phyloP scores from a whole-genome alignment of 805 yeast species.

The Martiniozyma abietophila region DNA sequence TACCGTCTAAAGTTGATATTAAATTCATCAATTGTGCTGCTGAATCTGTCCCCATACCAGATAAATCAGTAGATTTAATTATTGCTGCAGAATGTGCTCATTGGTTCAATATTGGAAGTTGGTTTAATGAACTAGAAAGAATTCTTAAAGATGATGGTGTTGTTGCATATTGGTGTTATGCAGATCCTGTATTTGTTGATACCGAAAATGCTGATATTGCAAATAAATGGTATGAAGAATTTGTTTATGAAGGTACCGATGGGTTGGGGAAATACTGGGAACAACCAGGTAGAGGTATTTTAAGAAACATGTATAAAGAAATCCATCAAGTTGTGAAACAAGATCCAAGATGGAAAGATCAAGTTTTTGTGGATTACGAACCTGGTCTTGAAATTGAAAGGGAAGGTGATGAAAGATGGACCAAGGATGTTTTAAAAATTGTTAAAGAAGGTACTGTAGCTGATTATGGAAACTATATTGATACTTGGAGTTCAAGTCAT shows the following conservation, averaged over 20 bases:
- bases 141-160: conserved; percentile 35
- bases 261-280: conserved; percentile 72
- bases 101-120: conserved; percentile 44
- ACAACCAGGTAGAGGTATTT: conserved; percentile 62
- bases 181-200: conserved; percentile 48
- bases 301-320: conserved; percentile 36
- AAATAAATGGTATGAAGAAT: conserved; percentile 38
- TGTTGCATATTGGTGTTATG: conserved; percentile 70
- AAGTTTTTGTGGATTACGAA: conserved; percentile 23
- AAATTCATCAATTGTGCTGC: conserved; percentile 9
- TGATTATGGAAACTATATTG: conserved; percentile 42
- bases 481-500: conserved; percentile 68
- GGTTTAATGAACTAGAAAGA: conserved; percentile 26
- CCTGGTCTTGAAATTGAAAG: conserved; percentile 1
- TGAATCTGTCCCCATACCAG: conserved; percentile 20
- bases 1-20: neutral
- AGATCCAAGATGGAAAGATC: conserved; percentile 16
- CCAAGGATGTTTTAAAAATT: conserved; percentile 23
- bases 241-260: conserved; percentile 33
- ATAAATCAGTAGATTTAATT: conserved; percentile 41
- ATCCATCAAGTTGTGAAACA: conserved; percentile 29
- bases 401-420: conserved; percentile 14
- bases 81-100: conserved; percentile 84
- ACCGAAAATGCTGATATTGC: neutral
- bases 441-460: conserved; percentile 33